phyloP scores from a whole-genome alignment of 2,329 filamentous ascomycete species.

The Exophiala alcalophila region DNA sequence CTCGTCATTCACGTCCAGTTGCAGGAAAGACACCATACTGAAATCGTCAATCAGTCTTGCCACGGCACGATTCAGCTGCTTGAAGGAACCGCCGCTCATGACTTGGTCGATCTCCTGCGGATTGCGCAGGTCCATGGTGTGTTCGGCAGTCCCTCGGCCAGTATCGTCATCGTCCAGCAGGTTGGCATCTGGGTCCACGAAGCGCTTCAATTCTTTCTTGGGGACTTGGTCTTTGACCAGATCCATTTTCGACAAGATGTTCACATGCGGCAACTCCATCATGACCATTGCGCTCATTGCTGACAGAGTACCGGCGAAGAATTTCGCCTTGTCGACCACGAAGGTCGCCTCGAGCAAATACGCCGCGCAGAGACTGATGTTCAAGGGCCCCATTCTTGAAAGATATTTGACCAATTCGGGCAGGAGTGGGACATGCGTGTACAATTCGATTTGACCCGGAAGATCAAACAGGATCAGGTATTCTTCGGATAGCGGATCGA shows the following conservation, averaged over 20 bases:
- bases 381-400: slow-evolving; percentile 72
- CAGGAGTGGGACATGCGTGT: slow-evolving; percentile 92
- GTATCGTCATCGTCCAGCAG: slow-evolving; percentile 77
- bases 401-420: slow-evolving; percentile 80
- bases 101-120: slow-evolving; percentile 65
- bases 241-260: slow-evolving; percentile 97
- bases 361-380: slow-evolving; percentile 86
- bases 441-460: slow-evolving; percentile 97
- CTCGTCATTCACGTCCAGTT: slow-evolving; percentile 84
- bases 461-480: slow-evolving; percentile 98
- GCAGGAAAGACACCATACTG: slow-evolving; percentile 94
- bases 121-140: slow-evolving; percentile 47
- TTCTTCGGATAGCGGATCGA: slow-evolving; percentile 85
- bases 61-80: slow-evolving; percentile 80
- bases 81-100: slow-evolving; percentile 79
- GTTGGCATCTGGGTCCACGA: slow-evolving; percentile 79
- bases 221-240: slow-evolving; percentile 85
- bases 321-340: slow-evolving; percentile 92
- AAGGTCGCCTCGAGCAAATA: slow-evolving; percentile 96
- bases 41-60: slow-evolving; percentile 93
- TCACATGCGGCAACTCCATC: slow-evolving; percentile 94
- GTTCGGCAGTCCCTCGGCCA: slow-evolving; percentile 43
- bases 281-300: slow-evolving; percentile 99
- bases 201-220: slow-evolving; percentile 84
- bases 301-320: slow-evolving; percentile 90